Conservation (phyloP, 2,329 filamentous ascomycete genomes). For the Dryadomyces sulphureus region DNA sequence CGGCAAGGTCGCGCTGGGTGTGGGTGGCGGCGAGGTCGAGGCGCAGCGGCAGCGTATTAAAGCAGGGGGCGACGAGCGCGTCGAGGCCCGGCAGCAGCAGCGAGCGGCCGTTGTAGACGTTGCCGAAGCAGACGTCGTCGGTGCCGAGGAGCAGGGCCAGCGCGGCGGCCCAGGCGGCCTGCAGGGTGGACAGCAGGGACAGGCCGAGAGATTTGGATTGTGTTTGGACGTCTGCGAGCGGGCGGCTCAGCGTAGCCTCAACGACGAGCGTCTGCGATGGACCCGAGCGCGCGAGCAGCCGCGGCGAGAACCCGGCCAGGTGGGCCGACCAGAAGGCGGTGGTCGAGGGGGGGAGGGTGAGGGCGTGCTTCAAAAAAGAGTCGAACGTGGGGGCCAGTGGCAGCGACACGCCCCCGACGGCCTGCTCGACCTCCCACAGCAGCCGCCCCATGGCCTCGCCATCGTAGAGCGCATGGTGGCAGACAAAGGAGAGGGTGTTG, state of each 20-base stretch:
- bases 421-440: slow-evolving; percentile 52
- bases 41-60: slow-evolving; percentile 73
- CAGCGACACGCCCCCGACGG: slow-evolving; percentile 34
- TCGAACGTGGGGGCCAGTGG: slow-evolving; percentile 36
- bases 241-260: slow-evolving; percentile 15
- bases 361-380: slow-evolving; percentile 46
- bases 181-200: slow-evolving; percentile 52
- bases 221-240: slow-evolving; percentile 30
- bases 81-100: slow-evolving; percentile 51
- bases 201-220: slow-evolving; percentile 37
- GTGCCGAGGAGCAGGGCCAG: slow-evolving; percentile 39
- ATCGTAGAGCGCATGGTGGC: slow-evolving; percentile 79
- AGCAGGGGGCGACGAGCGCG: slow-evolving; percentile 71
- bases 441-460: slow-evolving; percentile 60
- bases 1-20: slow-evolving; percentile 36
- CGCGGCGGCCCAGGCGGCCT: slow-evolving; percentile 57
- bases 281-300: no score
- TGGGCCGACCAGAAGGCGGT: slow-evolving; percentile 52
- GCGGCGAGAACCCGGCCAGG: slow-evolving; percentile 33
- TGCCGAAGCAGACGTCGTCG: slow-evolving; percentile 71
- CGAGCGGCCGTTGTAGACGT: slow-evolving; percentile 66
- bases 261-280: no score
- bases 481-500: slow-evolving; percentile 37
- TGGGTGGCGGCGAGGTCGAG: slow-evolving; percentile 31
- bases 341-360: slow-evolving; percentile 29